A percentile compares a stretch with the other conserved stretches of the same genome.
Conservation (phyloP, 306 rosid species). For the Amphicarpaea edgeworthii region DNA sequence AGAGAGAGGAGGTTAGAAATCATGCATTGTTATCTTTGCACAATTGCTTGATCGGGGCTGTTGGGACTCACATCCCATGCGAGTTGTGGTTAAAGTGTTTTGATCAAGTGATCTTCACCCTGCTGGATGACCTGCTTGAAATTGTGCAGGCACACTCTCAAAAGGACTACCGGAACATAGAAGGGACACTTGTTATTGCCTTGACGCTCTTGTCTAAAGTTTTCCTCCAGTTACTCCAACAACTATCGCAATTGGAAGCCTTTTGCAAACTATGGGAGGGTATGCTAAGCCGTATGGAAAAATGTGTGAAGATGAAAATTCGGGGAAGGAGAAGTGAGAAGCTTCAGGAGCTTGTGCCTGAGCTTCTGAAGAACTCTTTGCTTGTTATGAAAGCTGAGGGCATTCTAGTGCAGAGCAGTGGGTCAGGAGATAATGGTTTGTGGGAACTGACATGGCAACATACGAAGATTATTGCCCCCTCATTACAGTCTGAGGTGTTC, state of each 20-base stretch:
- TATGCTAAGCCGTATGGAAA: conserved; percentile 71
- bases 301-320: conserved; percentile 67
- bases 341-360: conserved; percentile 81
- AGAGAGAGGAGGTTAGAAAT: conserved; percentile 86
- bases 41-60: conserved; percentile 73
- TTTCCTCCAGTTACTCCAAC: conserved; percentile 70
- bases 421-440: conserved; percentile 68
- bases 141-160: conserved; percentile 68
- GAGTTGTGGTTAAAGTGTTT: conserved; percentile 78
- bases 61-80: conserved; percentile 57
- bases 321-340: conserved; percentile 76
- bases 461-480: conserved; percentile 66
- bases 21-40: conserved; percentile 72
- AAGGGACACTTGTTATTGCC: conserved; percentile 78
- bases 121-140: conserved; percentile 81
- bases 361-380: conserved; percentile 81
- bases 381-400: conserved; percentile 73
- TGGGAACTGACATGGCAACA: conserved; percentile 83
- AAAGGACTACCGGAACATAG: conserved; percentile 76
- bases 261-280: conserved; percentile 83
- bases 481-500: conserved; percentile 78
- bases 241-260: conserved; percentile 60
- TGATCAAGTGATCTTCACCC: conserved; percentile 75
- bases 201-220: conserved; percentile 75
- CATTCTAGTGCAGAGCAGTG: conserved; percentile 66